phyloP scores from a whole-genome alignment of 2,329 filamentous ascomycete species.

The Zopfia rhizophila region DNA sequence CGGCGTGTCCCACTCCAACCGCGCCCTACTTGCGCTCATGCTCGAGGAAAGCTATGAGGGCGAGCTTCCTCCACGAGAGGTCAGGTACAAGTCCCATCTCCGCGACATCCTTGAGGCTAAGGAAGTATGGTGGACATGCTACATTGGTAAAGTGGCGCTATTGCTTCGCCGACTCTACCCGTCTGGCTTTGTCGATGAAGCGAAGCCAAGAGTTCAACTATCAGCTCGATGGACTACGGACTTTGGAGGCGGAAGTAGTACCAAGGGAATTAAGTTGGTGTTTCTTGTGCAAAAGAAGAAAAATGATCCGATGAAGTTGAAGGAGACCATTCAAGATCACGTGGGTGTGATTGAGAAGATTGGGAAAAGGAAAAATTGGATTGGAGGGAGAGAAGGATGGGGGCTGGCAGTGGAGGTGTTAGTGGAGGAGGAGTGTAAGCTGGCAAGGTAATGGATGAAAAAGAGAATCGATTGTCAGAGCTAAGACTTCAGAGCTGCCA shows the following conservation, averaged over 20 bases:
- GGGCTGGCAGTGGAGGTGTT: too few species aligned
- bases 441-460: too few species aligned
- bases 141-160: constrained; percentile 67
- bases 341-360: constrained; percentile 23
- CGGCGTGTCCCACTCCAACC: constrained; percentile 74
- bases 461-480: too few species aligned
- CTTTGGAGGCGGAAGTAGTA: too few species aligned
- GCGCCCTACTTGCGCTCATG: constrained; percentile 74
- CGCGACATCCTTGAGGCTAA: too few species aligned
- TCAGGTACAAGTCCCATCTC: constrained; percentile 61
- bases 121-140: constrained; percentile 63
- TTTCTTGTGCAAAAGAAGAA: too few species aligned
- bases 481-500: too few species aligned
- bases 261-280: too few species aligned
- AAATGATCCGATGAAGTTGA: constrained; percentile 2
- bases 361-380: constrained; percentile 34
- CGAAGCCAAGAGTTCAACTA: constrained; percentile 26
- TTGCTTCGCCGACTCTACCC: constrained; percentile 68
- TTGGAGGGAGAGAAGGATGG: too few species aligned
- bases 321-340: constrained; percentile 20
- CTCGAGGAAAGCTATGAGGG: constrained; percentile 75
- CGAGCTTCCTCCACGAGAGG: constrained; percentile 64
- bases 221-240: constrained; percentile 7
- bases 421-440: too few species aligned
- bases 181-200: constrained; percentile 58